These are phyloP conservation scores for Benincasa hispida DNA, from an alignment of 306 rosid genomes.

Conservation along the genomic window DNA sequence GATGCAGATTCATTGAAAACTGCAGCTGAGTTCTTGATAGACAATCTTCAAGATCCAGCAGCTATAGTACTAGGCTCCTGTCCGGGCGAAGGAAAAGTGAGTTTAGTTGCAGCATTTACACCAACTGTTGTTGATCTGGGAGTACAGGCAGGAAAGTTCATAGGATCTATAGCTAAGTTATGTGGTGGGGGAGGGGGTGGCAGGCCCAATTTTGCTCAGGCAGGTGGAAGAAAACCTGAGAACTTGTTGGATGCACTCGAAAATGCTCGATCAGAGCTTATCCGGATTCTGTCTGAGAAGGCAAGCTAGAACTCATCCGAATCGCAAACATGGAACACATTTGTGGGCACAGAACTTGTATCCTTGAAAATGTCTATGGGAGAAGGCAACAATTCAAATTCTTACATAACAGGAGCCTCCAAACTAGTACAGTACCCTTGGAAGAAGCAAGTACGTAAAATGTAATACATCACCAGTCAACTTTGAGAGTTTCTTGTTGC, in stretches of 20 bases:
- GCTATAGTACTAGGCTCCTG: constrained; percentile 81
- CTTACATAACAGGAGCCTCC: background rate
- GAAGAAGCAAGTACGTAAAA: background rate
- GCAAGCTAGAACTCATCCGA: constrained; percentile 20
- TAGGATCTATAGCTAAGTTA: constrained; percentile 76
- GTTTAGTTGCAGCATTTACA: constrained; percentile 89
- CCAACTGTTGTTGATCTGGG: constrained; percentile 62
- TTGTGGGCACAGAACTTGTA: background rate
- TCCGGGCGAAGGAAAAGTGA: constrained; percentile 82
- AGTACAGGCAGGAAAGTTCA: constrained; percentile 84
- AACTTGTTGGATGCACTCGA: constrained; percentile 59
- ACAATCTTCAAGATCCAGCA: constrained; percentile 66
- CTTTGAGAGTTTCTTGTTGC: background rate
- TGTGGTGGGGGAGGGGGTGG: constrained; percentile 99
- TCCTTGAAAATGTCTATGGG: background rate
- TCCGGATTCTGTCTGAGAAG: constrained; percentile 41
- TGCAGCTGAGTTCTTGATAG: constrained; percentile 72
- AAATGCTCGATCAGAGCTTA: constrained; percentile 56
- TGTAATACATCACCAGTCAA: background rate
- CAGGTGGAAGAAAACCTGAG: constrained; percentile 90
- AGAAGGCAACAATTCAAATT: background rate
- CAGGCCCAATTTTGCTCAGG: constrained; percentile 92
- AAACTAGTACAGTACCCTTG: background rate
- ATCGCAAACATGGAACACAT: background rate
- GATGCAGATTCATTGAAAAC: constrained; percentile 81